phyloP scores from a whole-genome alignment of 2,329 filamentous ascomycete genomes.

The Chaetomiaceae sp. region DNA sequence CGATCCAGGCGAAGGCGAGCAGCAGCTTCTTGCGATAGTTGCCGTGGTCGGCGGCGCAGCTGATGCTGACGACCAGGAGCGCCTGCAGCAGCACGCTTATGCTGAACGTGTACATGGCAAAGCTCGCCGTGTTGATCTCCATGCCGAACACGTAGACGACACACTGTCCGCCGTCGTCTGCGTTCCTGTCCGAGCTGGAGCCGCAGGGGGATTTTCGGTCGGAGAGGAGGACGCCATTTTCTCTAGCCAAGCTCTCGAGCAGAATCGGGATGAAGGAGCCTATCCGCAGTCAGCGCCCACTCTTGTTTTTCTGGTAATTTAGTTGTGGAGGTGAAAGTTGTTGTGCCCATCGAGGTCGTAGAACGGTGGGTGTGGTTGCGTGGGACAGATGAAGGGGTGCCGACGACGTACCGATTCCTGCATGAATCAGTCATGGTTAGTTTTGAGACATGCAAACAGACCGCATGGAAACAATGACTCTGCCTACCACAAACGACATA shows the following conservation, averaged over 20 bases:
- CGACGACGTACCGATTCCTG: slow-evolving; percentile 24
- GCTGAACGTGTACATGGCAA: slow-evolving; percentile 96
- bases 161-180: slow-evolving; percentile 59
- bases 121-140: slow-evolving; percentile 92
- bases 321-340: too few relatives aligned
- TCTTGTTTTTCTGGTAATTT: too few relatives aligned
- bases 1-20: slow-evolving; percentile 76
- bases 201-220: slow-evolving; percentile 73
- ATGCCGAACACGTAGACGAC: slow-evolving; percentile 75
- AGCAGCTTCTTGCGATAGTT: slow-evolving; percentile 85
- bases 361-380: background rate
- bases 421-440: slow-evolving; percentile 1
- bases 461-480: background rate
- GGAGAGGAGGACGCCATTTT: slow-evolving; percentile 80
- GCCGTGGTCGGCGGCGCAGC: slow-evolving; percentile 91
- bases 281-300: slow-evolving; percentile 33
- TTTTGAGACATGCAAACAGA: background rate
- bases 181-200: slow-evolving; percentile 50
- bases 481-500: slow-evolving; percentile 86
- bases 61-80: slow-evolving; percentile 90
- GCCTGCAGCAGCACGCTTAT: slow-evolving; percentile 86
- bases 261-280: slow-evolving; percentile 95
- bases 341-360: background rate
- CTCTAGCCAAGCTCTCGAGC: slow-evolving; percentile 85
- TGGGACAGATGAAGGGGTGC: too few relatives aligned